These are phyloP conservation scores for Saccharomycopsis javanensis DNA, from an alignment of 805 yeast genomes.

Conservation along the genomic window DNA sequence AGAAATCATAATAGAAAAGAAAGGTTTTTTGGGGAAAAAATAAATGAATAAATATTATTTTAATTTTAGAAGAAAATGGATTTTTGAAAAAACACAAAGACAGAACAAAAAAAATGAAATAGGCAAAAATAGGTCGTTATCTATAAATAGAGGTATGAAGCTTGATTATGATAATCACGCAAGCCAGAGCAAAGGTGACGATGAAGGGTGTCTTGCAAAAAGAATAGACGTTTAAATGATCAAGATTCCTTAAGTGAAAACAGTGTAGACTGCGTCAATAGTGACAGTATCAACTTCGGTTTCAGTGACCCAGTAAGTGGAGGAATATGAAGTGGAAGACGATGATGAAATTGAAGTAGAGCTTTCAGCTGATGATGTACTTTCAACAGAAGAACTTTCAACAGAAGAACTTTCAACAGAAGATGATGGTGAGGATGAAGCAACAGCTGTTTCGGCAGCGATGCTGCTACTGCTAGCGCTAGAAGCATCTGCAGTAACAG, in stretches of 20 bases:
- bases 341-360: not conserved
- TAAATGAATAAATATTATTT: not conserved
- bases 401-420: not conserved
- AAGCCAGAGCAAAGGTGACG: no score
- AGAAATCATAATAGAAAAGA: no score
- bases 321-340: not conserved
- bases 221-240: not conserved
- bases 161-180: no score
- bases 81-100: no score
- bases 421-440: not conserved
- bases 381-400: no score
- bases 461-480: not conserved
- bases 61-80: no score
- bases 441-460: not conserved
- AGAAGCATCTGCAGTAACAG: conserved; percentile 13
- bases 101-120: no score
- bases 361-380: not conserved
- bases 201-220: no score
- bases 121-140: not conserved
- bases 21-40: no score
- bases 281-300: conserved; percentile 10
- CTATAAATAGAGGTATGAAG: no score
- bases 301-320: conserved; percentile 7
- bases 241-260: not conserved
- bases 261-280: conserved; percentile 9